Base-by-base conservation (phyloP, 345 rosid species). In the Eucalyptus globulus region DNA sequence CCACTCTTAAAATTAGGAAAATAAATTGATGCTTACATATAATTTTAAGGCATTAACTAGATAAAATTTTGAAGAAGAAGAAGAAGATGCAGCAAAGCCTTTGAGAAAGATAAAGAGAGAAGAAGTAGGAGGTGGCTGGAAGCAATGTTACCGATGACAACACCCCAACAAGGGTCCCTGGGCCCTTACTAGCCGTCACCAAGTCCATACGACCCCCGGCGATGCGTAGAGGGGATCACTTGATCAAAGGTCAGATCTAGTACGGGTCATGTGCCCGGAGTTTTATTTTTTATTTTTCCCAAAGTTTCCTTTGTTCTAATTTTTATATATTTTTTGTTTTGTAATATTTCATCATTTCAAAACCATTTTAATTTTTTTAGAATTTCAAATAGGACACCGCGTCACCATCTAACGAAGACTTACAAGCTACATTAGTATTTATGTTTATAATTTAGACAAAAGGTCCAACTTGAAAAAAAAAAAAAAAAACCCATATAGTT, bases 151-250 rank as follows among this genome's bases (percentile, higher is more conserved):
- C 1, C 65, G 5, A 58, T 24, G 27, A 24, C 65, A 24, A 22
- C 29, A 5, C 29, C 0, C 6, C 7, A 58, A 58, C 29, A 26
- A 26, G 14, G 29, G 65, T 27, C 2, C 11, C 10, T 5, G 2
- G 6, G 67, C 67, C 67, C 7, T 60, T 5, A 5, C 14, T 2
- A 1, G 4, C 65, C 29, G 3, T 11, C 29, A 26, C 13, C 2
- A 6, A 22, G 8, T 60, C 11, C 7, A 15, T 3, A 6, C 11
- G 1, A 54, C 14, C 15, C 15, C 31, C 6, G 0, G 0, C 8
- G 31, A 12, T 60, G 67, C 31, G 1, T 12, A 27, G 8, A 60
- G 29, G n/a, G n/a, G 17, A 5, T 60, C 67, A 60, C 15, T 21
- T 26, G 15, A 27, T n/a, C n/a, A 60, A 10, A 11, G n/a, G 7